Percentiles rank a stretch among this genome's conserved stretches.
These are phyloP conservation scores for Neurospora discreta DNA, from an alignment of 495 filamentous ascomycete genomes.

Conservation along the genomic window DNA sequence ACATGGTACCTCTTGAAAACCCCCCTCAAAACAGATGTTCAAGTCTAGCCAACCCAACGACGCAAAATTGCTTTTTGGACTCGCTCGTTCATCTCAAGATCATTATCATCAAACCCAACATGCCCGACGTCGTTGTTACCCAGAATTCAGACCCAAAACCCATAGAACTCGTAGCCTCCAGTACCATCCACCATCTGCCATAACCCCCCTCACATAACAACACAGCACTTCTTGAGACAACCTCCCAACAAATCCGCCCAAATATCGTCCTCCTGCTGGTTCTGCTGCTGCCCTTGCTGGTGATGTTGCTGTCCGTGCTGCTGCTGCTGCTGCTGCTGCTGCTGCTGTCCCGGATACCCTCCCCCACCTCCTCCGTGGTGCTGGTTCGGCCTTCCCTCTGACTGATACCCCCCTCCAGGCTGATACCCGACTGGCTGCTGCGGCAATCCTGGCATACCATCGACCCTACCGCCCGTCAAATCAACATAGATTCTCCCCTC, in stretches of 20 bases:
- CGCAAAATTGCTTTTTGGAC: not conserved
- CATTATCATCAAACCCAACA: not conserved
- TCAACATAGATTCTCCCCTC: slow-evolving; percentile 65
- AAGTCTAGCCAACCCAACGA: not conserved
- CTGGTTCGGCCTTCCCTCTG: slow-evolving; percentile 17
- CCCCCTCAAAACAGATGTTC: not conserved
- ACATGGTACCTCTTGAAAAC: not conserved
- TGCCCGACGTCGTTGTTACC: not conserved
- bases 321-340: slow-evolving; percentile 4
- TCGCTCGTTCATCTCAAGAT: not conserved
- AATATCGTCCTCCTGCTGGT: slow-evolving; percentile 45
- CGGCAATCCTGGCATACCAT: slow-evolving; percentile 37
- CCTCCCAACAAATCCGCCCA: slow-evolving; percentile 50
- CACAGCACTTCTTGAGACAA: slow-evolving; percentile 58
- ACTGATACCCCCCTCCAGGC: slow-evolving; percentile 20
- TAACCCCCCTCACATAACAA: slow-evolving; percentile 56
- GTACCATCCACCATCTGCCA: not conserved
- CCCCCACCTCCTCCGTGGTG: slow-evolving; percentile 19
- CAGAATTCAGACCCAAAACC: not conserved
- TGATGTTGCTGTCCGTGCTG: slow-evolving; percentile 6
- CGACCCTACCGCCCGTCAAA: slow-evolving; percentile 24
- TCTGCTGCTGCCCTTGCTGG: slow-evolving; percentile 27
- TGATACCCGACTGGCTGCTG: slow-evolving; percentile 28
- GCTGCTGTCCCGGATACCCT: slow-evolving; percentile 14
- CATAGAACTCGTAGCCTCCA: not conserved